A percentile compares a stretch with the other conserved stretches of the same genome.
Conservation (phyloP, 108 stramenopile genomes). For the Cyclostephanos invisitatus region DNA sequence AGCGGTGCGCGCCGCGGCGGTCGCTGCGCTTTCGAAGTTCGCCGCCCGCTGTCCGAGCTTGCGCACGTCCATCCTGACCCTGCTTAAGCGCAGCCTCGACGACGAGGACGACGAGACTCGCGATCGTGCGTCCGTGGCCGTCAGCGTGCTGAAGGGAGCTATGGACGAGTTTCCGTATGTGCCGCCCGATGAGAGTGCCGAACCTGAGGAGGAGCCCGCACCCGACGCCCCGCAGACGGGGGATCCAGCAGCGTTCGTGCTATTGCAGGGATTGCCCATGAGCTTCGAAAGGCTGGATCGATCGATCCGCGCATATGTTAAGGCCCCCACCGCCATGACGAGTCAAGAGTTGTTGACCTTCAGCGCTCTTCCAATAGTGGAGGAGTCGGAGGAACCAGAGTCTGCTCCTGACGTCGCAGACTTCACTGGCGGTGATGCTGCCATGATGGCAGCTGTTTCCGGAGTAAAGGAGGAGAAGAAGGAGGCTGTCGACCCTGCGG, state of each 20-base stretch:
- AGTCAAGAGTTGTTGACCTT: slow-evolving; percentile 61
- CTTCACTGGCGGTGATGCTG: slow-evolving; percentile 36
- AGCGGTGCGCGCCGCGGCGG: slow-evolving; percentile 86
- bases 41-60: slow-evolving; percentile 77
- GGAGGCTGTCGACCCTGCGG: slow-evolving; percentile 57
- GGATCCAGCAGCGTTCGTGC: slow-evolving; percentile 48
- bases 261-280: slow-evolving; percentile 79
- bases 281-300: slow-evolving; percentile 73
- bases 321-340: slow-evolving; percentile 54
- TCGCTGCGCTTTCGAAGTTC: slow-evolving; percentile 83
- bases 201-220: slow-evolving; percentile 33
- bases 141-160: slow-evolving; percentile 57
- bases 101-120: slow-evolving; percentile 94
- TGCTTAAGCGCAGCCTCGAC: slow-evolving; percentile 69
- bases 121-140: slow-evolving; percentile 77
- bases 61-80: slow-evolving; percentile 68
- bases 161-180: slow-evolving; percentile 46
- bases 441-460: slow-evolving; percentile 34
- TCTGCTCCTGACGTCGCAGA: slow-evolving; percentile 25
- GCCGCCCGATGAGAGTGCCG: slow-evolving; percentile 35
- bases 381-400: slow-evolving; percentile 51
- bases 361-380: slow-evolving; percentile 69
- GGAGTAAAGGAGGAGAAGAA: slow-evolving; percentile 54
- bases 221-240: slow-evolving; percentile 47
- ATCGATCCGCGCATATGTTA: slow-evolving; percentile 66